These are phyloP conservation scores for Solanum etuberosum DNA, from an alignment of 257 asterid species.

Conservation along the genomic window DNA sequence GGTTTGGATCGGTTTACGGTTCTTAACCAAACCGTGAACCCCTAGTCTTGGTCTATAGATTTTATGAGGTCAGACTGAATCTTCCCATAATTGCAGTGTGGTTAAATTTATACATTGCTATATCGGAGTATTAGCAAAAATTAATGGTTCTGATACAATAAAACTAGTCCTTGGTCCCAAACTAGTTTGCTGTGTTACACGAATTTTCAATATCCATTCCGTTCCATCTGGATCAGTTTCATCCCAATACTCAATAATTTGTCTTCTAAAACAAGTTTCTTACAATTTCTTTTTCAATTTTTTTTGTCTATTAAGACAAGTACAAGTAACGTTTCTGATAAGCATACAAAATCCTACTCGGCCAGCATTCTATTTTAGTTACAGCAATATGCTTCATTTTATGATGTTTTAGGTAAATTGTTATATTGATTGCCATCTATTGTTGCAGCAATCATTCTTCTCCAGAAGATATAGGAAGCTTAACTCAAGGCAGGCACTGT, in stretches of 20 bases:
- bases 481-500: conserved; percentile 26
- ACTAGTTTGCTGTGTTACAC: background rate
- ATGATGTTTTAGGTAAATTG: background rate
- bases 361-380: background rate
- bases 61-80: background rate
- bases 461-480: conserved; percentile 39
- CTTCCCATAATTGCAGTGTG: background rate
- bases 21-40: background rate
- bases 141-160: background rate
- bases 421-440: background rate
- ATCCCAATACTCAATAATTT: background rate
- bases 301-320: background rate
- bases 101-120: background rate
- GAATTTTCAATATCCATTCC: background rate
- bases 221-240: background rate
- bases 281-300: background rate
- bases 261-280: background rate
- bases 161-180: background rate
- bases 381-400: background rate
- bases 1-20: background rate
- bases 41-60: background rate
- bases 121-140: background rate
- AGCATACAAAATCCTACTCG: background rate
- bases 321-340: background rate
- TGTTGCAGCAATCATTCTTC: conserved; percentile 39